phyloP scores from a whole-genome alignment of 176 grass and related monocot species.

The Pharus latifolius region DNA sequence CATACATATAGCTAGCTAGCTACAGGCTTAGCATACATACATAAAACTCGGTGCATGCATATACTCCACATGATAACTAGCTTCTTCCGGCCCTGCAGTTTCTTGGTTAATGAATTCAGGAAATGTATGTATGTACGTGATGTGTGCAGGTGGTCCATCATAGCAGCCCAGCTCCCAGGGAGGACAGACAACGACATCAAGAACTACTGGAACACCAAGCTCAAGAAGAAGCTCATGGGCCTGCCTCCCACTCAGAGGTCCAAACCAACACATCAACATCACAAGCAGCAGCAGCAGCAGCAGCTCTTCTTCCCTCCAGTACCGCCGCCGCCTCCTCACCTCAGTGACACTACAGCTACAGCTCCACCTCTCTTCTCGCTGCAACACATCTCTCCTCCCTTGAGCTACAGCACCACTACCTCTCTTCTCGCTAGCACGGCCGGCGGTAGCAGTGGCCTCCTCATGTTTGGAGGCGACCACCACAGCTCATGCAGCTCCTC shows the following conservation, averaged over 20 bases:
- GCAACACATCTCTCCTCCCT: conserved; percentile 12
- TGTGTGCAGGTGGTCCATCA: conserved; percentile 72
- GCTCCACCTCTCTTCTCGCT: neutral
- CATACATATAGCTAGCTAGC: no score
- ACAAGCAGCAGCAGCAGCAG: conserved; percentile 17
- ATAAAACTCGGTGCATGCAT: no score
- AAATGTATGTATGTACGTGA: neutral
- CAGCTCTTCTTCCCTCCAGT: neutral
- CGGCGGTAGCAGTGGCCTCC: neutral
- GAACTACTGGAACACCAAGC: conserved; percentile 98
- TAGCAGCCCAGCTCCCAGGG: conserved; percentile 65
- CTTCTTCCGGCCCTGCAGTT: no score
- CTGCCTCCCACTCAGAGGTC: neutral
- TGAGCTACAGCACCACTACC: conserved; percentile 1
- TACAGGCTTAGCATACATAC: no score
- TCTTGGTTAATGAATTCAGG: no score
- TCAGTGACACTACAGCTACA: neutral
- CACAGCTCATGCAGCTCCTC: conserved; percentile 12
- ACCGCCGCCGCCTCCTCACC: neutral
- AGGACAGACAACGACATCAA: conserved; percentile 97
- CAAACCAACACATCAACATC: neutral
- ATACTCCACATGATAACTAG: no score
- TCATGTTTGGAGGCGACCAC: conserved; percentile 27
- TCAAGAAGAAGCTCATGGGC: conserved; percentile 78
- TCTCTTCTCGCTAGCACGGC: neutral